Base-by-base conservation (phyloP, 371 early-diverging fungal genomes). In the Mortierella sp. region DNA sequence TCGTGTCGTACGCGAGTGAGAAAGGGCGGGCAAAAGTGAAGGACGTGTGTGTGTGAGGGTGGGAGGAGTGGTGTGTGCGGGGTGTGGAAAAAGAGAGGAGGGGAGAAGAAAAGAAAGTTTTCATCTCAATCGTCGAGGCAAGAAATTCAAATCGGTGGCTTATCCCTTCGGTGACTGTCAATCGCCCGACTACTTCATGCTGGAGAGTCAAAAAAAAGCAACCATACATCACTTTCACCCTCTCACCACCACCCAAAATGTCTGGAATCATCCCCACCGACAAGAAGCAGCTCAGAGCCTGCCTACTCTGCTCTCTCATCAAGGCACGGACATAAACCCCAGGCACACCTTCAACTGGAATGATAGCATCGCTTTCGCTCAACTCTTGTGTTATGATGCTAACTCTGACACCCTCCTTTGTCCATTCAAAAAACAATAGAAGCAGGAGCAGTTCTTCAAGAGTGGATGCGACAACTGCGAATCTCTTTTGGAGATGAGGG, bases 401-500 rank as follows among this genome's bases (percentile, higher is more conserved):
- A 53, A 55, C 45, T 34, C 9, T 47, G 26, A 43, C 40, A 29
- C 24, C 58, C 11, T 45, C 45, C 13, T 26, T 61, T 52, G 7
- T 14, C 3, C 19, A 53, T 47, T 41, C 6, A 22, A 29, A 6
- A n/a, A 34, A n/a, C 45, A 50, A 47, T 73, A 92, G 92, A 94
- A 93, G 80, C 87, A 89, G 50, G 88, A 90, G 8, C 95, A 94
- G 77, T 98, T 98, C 85, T 86, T 91, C 74, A 85, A 87, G 48
- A 86, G 88, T 67, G 99, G 98, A 43, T 97, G 99, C 87, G 97
- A 97, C 64, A 97, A 98, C 84, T 97, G 98, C 87, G 97, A 97
- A 78, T 92, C 93, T 22, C 86, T 96, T 14, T 86, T 98, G 70
- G 88, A 89, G 44, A 90, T 97, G 92, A 90, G 92, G 79, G 94